Evolutionary conservation across 345 rosid species (phyloP).

Genomic region (Mangifera indica): DNA sequence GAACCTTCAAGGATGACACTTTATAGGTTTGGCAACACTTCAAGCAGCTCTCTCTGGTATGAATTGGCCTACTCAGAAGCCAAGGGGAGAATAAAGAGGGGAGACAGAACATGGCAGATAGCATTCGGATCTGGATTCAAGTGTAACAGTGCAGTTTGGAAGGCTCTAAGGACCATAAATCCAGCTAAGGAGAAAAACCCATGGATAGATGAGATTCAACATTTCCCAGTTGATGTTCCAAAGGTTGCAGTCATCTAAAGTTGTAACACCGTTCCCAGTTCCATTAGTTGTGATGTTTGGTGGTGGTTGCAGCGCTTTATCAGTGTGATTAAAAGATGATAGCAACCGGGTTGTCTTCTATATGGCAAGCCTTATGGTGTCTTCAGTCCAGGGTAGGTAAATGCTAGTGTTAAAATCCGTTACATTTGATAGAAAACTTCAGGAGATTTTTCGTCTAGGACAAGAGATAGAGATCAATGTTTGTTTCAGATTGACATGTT

Average conservation of each 20-base stretch:
- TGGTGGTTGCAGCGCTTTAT: not conserved
- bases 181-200: constrained; percentile 52
- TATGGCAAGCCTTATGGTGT: not conserved
- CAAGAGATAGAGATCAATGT: not conserved
- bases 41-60: constrained; percentile 63
- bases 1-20: constrained; percentile 63
- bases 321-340: not conserved
- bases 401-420: constrained; percentile 1
- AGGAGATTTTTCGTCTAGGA: not conserved
- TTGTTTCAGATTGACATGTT: not conserved
- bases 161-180: constrained; percentile 41
- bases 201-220: constrained; percentile 51
- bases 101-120: constrained; percentile 63
- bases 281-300: not conserved
- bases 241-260: constrained; percentile 31
- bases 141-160: constrained; percentile 67
- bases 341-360: not conserved
- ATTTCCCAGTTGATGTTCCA: constrained; percentile 46
- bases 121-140: constrained; percentile 66
- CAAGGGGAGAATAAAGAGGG: constrained; percentile 46
- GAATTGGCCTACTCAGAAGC: constrained; percentile 56
- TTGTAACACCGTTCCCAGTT: not conserved
- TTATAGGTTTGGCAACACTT: constrained; percentile 53
- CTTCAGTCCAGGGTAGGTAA: not conserved
- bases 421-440: not conserved